Evolutionary conservation across 768 basidiomycete genomes (phyloP), one percentile per base, ranked within the genome.

Genomic region (Kwoniella bestiolae): DNA sequence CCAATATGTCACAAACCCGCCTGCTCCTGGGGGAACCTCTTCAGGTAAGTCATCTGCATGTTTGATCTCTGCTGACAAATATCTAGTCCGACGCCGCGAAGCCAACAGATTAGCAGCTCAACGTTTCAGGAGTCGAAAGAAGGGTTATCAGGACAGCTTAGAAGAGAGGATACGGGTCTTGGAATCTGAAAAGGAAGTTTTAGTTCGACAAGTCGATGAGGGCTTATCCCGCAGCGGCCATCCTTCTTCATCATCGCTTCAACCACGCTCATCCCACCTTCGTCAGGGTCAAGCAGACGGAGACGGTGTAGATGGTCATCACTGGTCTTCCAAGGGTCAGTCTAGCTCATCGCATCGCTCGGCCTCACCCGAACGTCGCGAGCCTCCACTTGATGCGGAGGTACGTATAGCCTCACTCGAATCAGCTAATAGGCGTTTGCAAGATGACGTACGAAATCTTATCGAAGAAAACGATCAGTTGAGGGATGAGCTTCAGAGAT

Each of bases 41-140:
- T 55, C 52, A 14, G 34, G 52, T 55, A n/a, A 55, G 52, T 55
- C n/a, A 16, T 31, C 3, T 0, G 1, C 7, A 1, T n/a, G 12
- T 2, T 31, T 26, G 28, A 25, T 31, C 34, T 47, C 14, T 25
- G 71, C 67, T 57, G 59, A 67, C 14, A 49, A 9, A 0, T 51
- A 66, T 8, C 60, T 67, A 21, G 32, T 71, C 14, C 62, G 73
- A 31, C 41, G 79, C 31, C 70, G 79, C 12, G 79, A 80, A 63
- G 79, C 79, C 18, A 79, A 80, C 59, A 63, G 79, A 31, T 62
- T 80, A 26, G 79, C 79, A 0, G 79, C 79, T 3, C 78, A 79
- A 59, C 66, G 79, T 0, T 80, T 80, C 56, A 52, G 79, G 21
- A 79, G 72, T 28, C 47, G 79, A 50, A 80, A 80, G 64, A 80